Conservation (phyloP, 176 grass and related monocot species). For the Aegilops speltoides region DNA sequence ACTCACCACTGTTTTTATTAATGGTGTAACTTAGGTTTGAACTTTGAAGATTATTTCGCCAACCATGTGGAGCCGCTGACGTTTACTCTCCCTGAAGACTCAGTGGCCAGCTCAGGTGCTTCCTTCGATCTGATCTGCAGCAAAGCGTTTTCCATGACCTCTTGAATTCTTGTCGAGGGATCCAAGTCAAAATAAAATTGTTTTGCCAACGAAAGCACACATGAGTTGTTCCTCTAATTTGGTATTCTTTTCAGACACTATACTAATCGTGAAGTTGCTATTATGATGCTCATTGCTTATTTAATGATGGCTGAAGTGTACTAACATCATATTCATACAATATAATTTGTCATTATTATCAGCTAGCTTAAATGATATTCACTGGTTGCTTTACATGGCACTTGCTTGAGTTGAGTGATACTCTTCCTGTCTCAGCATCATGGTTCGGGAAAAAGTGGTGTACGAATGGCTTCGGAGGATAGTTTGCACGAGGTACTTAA, state of each 20-base stretch:
- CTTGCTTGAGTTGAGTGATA: slow-evolving; percentile 85
- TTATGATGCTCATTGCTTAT: slow-evolving; percentile 98
- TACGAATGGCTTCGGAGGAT: no score
- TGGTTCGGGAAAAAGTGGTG: no score
- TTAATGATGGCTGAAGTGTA: slow-evolving; percentile 84
- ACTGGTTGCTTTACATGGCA: slow-evolving; percentile 35
- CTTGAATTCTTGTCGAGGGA: slow-evolving; percentile 66
- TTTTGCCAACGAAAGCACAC: background rate
- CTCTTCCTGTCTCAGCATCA: slow-evolving; percentile 22
- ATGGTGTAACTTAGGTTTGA: slow-evolving; percentile 58
- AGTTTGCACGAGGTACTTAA: no score
- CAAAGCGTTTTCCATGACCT: slow-evolving; percentile 78
- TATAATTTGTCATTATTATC: background rate
- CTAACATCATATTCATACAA: slow-evolving; percentile 14
- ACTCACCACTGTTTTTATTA: slow-evolving; percentile 6
- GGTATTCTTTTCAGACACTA: slow-evolving; percentile 53
- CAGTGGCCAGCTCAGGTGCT: slow-evolving; percentile 62
- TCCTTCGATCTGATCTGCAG: slow-evolving; percentile 74
- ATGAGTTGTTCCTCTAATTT: slow-evolving; percentile 12
- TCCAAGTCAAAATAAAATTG: slow-evolving; percentile 32
- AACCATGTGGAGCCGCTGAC: slow-evolving; percentile 80
- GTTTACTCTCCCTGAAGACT: slow-evolving; percentile 75
- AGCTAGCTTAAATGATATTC: background rate
- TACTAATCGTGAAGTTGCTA: slow-evolving; percentile 87
- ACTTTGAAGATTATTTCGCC: slow-evolving; percentile 57